Evolutionary conservation across 441 rosid species (phyloP).

Genomic region (Arabidopsis hybrid): DNA sequence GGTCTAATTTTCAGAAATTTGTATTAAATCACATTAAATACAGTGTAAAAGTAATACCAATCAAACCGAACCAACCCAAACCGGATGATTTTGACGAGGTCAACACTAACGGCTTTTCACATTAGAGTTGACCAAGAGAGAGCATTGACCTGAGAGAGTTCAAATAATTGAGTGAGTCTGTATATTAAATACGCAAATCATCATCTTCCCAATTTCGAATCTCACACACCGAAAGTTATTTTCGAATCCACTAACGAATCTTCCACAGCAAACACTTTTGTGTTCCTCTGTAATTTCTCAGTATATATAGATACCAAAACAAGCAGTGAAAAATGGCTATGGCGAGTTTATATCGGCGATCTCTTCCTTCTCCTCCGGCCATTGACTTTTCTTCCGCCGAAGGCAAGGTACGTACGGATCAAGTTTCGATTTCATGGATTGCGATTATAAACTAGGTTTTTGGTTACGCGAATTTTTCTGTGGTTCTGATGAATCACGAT

Average conservation of each 20-base stretch:
- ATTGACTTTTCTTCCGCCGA: constrained; percentile 62
- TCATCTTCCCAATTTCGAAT: constrained; percentile 17
- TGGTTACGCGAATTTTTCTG: too few relatives aligned
- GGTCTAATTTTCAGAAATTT: neutral
- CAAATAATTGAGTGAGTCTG: constrained; percentile 5
- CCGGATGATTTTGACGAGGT: constrained; percentile 4
- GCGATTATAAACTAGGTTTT: neutral
- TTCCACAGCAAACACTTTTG: neutral
- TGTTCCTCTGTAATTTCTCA: neutral
- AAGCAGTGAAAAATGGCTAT: constrained; percentile 49
- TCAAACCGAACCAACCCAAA: neutral
- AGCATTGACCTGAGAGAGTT: constrained; percentile 26
- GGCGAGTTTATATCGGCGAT: constrained; percentile 58
- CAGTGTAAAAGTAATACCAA: neutral
- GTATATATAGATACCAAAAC: neutral
- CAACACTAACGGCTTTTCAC: constrained; percentile 23
- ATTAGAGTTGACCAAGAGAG: constrained; percentile 19
- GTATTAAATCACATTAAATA: neutral
- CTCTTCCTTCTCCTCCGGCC: constrained; percentile 72
- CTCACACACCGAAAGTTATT: too few relatives aligned
- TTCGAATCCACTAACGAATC: constrained; percentile 24
- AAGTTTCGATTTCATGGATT: neutral
- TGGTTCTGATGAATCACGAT: neutral
- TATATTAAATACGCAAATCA: neutral
- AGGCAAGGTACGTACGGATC: constrained; percentile 57